Conservation (phyloP, 495 filamentous ascomycete genomes). For the Hypoxylon crocopeplum region DNA sequence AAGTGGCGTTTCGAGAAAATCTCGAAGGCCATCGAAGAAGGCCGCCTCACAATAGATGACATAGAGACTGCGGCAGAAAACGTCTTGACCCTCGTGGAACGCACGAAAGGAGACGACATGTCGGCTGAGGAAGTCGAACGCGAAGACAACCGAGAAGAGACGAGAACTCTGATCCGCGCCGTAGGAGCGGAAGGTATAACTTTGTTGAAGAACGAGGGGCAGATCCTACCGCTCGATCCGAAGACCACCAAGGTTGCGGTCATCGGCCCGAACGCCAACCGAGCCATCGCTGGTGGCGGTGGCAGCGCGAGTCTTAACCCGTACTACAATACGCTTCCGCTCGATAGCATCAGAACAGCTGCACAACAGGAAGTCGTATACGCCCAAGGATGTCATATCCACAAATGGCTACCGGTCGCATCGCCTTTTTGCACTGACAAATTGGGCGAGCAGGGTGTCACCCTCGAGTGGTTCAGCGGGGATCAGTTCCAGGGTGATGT, state of each 20-base stretch:
- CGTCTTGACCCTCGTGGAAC: slow-evolving; percentile 71
- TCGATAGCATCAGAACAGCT: slow-evolving; percentile 59
- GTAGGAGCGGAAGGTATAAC: slow-evolving; percentile 77
- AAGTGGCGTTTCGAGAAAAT: slow-evolving; percentile 75
- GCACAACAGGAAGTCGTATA: slow-evolving; percentile 57
- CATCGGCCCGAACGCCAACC: slow-evolving; percentile 84
- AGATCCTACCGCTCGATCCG: slow-evolving; percentile 69
- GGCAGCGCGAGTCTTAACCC: slow-evolving; percentile 80
- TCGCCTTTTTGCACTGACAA: slow-evolving; percentile 63
- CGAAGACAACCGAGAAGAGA: slow-evolving; percentile 69
- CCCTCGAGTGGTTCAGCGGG: slow-evolving; percentile 68
- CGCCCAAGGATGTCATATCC: slow-evolving; percentile 63
- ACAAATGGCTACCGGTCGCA: slow-evolving; percentile 71
- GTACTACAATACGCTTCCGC: slow-evolving; percentile 72
- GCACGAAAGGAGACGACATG: slow-evolving; percentile 65
- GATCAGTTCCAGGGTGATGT: slow-evolving; percentile 66
- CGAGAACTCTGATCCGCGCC: slow-evolving; percentile 70
- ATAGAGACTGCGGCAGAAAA: slow-evolving; percentile 64
- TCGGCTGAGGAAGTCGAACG: slow-evolving; percentile 65
- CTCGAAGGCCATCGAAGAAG: slow-evolving; percentile 66
- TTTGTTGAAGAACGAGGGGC: slow-evolving; percentile 77
- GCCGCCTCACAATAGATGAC: slow-evolving; percentile 58
- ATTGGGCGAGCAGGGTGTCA: slow-evolving; percentile 63
- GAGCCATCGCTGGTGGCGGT: slow-evolving; percentile 79
- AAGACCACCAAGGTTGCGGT: slow-evolving; percentile 69